These are phyloP conservation scores for Chiua virens DNA, from an alignment of 768 basidiomycete genomes.

Conservation along the genomic window DNA sequence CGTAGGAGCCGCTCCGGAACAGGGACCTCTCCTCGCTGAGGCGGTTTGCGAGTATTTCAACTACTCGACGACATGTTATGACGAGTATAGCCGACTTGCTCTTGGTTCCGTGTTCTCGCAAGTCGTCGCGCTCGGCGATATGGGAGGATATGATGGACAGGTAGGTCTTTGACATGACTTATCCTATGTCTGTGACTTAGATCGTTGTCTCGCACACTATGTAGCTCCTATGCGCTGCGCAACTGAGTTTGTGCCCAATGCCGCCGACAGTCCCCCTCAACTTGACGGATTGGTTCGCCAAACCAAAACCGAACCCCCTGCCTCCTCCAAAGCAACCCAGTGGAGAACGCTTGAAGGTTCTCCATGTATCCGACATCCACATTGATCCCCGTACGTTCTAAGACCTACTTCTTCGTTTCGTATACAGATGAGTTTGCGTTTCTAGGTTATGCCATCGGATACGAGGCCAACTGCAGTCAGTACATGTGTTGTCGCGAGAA, in stretches of 20 bases:
- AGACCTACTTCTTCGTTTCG: not conserved
- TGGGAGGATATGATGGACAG: conserved; percentile 52
- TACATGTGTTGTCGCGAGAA: conserved; percentile 63
- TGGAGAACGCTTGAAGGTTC: conserved; percentile 46
- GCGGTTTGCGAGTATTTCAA: conserved; percentile 45
- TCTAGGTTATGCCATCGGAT: conserved; percentile 61
- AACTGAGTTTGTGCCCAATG: conserved; percentile 36
- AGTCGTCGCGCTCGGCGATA: conserved; percentile 46
- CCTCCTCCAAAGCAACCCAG: conserved; percentile 42
- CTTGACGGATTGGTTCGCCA: conserved; percentile 48
- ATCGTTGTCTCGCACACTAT: too few species aligned
- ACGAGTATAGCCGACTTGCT: conserved; percentile 33
- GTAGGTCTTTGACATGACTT: conserved; percentile 19
- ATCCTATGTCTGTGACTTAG: too few species aligned
- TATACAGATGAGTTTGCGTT: not conserved
- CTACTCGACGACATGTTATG: conserved; percentile 36
- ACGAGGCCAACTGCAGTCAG: conserved; percentile 68
- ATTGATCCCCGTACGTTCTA: conserved; percentile 46
- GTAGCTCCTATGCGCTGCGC: conserved; percentile 37
- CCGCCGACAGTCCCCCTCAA: conserved; percentile 43
- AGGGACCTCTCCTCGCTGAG: conserved; percentile 42
- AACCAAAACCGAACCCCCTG: conserved; percentile 50
- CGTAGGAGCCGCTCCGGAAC: conserved; percentile 40
- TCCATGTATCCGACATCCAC: conserved; percentile 52
- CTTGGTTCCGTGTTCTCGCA: conserved; percentile 46